Conservation (phyloP, 495 filamentous ascomycete species). For the Chlorociboria aeruginascens region DNA sequence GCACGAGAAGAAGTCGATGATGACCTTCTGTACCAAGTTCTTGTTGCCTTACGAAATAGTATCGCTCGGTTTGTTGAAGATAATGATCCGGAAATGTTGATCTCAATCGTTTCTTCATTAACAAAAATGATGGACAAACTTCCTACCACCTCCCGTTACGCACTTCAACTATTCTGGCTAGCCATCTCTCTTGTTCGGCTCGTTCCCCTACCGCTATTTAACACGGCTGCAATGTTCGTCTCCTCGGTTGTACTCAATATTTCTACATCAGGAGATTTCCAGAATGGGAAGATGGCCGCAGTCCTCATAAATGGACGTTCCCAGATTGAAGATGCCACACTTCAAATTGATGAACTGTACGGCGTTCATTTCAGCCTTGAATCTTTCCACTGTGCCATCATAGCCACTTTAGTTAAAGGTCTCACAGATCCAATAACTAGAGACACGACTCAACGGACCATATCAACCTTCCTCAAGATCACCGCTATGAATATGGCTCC, state of each 20-base stretch:
- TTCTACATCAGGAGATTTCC: constrained; percentile 40
- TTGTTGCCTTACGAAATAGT: constrained; percentile 49
- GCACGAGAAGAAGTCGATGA: constrained; percentile 57
- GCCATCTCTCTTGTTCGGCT: constrained; percentile 51
- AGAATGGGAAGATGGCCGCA: constrained; percentile 41
- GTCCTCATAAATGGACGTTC: constrained; percentile 43
- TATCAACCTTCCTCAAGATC: constrained; percentile 49
- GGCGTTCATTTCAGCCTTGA: constrained; percentile 49
- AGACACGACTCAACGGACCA: constrained; percentile 37
- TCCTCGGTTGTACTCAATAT: constrained; percentile 50
- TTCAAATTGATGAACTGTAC: constrained; percentile 46
- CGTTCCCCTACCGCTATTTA: constrained; percentile 46
- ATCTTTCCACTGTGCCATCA: constrained; percentile 51
- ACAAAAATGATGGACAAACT: constrained; percentile 62
- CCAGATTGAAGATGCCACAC: constrained; percentile 43
- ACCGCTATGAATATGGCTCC: constrained; percentile 27
- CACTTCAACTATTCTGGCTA: constrained; percentile 57
- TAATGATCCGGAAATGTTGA: constrained; percentile 50
- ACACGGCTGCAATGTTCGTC: constrained; percentile 48
- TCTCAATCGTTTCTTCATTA: constrained; percentile 48
- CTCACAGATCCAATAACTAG: constrained; percentile 47
- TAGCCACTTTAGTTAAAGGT: constrained; percentile 46
- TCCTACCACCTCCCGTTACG: constrained; percentile 48
- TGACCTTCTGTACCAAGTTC: constrained; percentile 54
- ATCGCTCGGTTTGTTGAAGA: constrained; percentile 46